Base-by-base conservation (phyloP, 1,284 basidiomycete genomes). In the Filobasidium uniguttulatum region DNA sequence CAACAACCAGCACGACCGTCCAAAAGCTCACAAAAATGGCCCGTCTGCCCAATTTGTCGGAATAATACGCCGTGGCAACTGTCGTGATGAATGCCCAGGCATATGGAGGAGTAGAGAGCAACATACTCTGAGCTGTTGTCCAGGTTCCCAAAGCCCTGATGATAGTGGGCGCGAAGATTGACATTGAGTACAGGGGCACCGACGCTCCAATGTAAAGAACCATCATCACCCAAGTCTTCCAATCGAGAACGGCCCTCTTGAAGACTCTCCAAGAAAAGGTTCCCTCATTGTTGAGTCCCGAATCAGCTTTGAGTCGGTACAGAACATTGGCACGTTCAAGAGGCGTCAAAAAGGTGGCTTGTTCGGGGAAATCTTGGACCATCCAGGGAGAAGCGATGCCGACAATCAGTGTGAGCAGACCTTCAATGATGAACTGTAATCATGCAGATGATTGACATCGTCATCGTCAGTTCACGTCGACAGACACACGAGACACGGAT, bases 81-180 rank as follows among this genome's bases (percentile, higher is more conserved):
- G 72, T 74, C n/a, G 70, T 69, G 55, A 71, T 60, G 61, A 73
- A 73, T n/a, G 68, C 70, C 30, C 72, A 59, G 20, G 68, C 71
- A 57, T 73, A 74, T 17, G 73, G 68, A 41, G 71, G 70, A 6
- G 67, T 66, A 29, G 63, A 63, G 19, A 72, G 60, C 1, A 71
- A 63, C 29, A 70, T 62, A 6, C 70, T 67, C 52, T 71, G 67
- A 6, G 68, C 51, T 0, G 58, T 58, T 0, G 63, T 59, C 57
- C 62, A 72, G 17, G 48, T 61, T 34, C 71, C 72, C 17, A 73
- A 64, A 15, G 59, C 48, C 2, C 62, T 55, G 36, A 73, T 64
- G 55, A 73, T 70, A 6, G 70, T 67, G 0, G 72, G 72, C 2
- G 63, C 60, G 60, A 72, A 72, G 37, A 69, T 62, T n/a, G 61